Base-by-base conservation (phyloP, 805 yeast species). In the Kuraishia capsulata region DNA sequence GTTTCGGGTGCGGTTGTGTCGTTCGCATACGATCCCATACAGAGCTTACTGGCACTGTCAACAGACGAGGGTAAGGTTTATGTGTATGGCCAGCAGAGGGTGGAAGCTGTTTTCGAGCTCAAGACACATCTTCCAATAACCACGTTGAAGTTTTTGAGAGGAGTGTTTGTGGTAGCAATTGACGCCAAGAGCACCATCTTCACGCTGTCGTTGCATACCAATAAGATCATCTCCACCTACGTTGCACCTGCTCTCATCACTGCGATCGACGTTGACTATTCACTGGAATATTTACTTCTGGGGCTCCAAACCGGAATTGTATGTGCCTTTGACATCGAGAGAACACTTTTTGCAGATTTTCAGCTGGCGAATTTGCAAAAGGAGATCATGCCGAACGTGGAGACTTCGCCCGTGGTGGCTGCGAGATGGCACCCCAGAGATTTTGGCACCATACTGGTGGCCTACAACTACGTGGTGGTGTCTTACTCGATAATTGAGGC, bases 341-440 rank as follows among this genome's bases (percentile, higher is more conserved):
- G 94, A 28, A 83, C 89, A 25, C 50, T 54, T 20, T 56, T 78
- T 45, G 73, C 96, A 0, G 78, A 81, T 2, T 68, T 75, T 42
- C 69, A 78, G 39, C 64, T 92, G 19, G 81, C 76, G 38, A 85
- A 84, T 51, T 64, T 84, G 24, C 96, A 88, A 52, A 74, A 74
- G 43, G 50, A 61, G n/a, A 64, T 76, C 3, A 61, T 79, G 33
- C 78, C 85, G 0, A 69, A 70, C 37, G 78, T 73, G 30, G 67
- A 71, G 14, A 45, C 48, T 11, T 43, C 47, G 11, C 77, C 84
- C 1, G 92, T 88, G 1, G 53, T 74, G 1, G 65, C 80, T 0
- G 58, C 92, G 3, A 75, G 76, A 44, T 69, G 95, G 72, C 92
- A 86, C 51, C 98, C 99, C 4, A 69, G 97, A 44, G 97, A 92